Conservation (phyloP, 2,329 filamentous ascomycete genomes). For the Aspergillus fischeri region DNA sequence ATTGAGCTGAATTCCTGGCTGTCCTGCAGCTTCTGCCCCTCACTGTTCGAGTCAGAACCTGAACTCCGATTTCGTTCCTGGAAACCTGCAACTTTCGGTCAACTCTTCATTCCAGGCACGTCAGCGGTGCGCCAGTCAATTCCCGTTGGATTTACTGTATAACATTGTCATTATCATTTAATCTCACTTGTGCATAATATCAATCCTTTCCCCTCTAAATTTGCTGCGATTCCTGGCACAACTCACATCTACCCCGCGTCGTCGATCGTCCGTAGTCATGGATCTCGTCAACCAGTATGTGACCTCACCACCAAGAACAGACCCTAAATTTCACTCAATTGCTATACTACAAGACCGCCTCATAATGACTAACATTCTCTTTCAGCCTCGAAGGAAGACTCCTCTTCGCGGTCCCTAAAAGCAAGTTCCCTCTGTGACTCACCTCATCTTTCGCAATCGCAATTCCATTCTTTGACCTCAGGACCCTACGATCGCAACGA, state of each 20-base stretch:
- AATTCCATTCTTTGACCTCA: neutral
- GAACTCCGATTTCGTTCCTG: neutral
- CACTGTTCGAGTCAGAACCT: neutral
- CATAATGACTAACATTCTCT: slow-evolving; percentile 28
- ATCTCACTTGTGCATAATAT: neutral
- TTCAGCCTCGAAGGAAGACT: slow-evolving; percentile 83
- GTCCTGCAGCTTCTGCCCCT: neutral
- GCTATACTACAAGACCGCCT: neutral
- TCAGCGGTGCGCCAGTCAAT: neutral
- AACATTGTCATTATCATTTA: neutral
- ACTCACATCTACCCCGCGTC: slow-evolving; percentile 19
- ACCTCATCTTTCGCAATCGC: slow-evolving; percentile 8
- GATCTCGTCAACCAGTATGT: slow-evolving; percentile 61
- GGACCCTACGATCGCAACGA: neutral
- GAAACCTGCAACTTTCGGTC: neutral
- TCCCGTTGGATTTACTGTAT: neutral
- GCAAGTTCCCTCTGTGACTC: slow-evolving; percentile 53
- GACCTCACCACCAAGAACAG: slow-evolving; percentile 7
- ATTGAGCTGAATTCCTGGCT: neutral
- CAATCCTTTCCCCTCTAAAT: neutral
- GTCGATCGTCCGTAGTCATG: slow-evolving; percentile 38
- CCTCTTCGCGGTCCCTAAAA: slow-evolving; percentile 97
- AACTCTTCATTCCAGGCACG: neutral
- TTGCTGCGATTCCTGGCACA: neutral
- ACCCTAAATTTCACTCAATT: neutral